Evolutionary conservation across 2,329 filamentous ascomycete genomes (phyloP).

Genomic region (Hypoxylon sp.): DNA sequence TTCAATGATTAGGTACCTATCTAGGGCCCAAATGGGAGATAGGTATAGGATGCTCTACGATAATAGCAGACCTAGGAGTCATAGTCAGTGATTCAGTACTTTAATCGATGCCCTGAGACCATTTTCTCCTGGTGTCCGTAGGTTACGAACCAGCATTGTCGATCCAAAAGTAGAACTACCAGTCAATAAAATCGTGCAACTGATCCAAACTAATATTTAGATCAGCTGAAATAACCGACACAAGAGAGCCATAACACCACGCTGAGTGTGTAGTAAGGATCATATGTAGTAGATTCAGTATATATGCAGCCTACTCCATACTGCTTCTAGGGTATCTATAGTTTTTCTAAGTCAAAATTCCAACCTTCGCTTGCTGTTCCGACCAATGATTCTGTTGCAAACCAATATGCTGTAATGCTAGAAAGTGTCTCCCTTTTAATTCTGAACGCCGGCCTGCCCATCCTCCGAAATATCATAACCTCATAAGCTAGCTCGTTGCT

Average conservation of each 20-base stretch:
- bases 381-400: slow-evolving; percentile 9
- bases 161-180: too few relatives aligned
- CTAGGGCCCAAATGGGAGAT: too few relatives aligned
- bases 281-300: slow-evolving; percentile 32
- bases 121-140: too few relatives aligned
- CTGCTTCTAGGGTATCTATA: slow-evolving; percentile 45
- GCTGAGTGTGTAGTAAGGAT: neutral
- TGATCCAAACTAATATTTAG: too few relatives aligned
- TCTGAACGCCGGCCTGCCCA: slow-evolving; percentile 28
- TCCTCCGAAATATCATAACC: neutral
- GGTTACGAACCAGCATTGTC: too few relatives aligned
- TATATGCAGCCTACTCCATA: slow-evolving; percentile 28
- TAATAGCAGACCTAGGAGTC: too few relatives aligned
- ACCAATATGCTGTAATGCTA: slow-evolving; percentile 23
- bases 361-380: slow-evolving; percentile 23
- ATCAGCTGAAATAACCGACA: neutral
- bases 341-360: slow-evolving; percentile 27
- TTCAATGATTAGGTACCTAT: too few relatives aligned
- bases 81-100: too few relatives aligned
- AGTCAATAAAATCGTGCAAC: too few relatives aligned
- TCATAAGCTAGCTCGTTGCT: neutral
- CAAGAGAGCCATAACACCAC: neutral
- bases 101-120: too few relatives aligned
- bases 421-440: slow-evolving; percentile 19
- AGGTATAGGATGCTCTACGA: too few relatives aligned